These are phyloP conservation scores for Hypseocharis bilobata DNA, from an alignment of 441 rosid species.

Conservation along the genomic window DNA sequence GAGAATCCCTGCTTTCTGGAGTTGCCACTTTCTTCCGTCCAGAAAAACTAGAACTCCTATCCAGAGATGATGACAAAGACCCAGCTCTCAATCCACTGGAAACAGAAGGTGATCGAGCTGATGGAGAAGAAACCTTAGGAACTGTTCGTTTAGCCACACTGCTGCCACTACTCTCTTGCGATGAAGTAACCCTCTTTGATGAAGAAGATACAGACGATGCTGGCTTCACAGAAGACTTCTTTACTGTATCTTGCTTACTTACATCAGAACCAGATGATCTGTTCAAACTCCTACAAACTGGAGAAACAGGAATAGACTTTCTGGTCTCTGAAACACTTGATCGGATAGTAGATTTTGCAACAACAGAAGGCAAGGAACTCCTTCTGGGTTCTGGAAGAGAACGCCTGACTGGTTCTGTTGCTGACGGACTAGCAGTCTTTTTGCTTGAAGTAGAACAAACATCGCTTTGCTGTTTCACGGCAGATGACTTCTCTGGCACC, in stretches of 20 bases:
- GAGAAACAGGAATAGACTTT: slow-evolving; percentile 42
- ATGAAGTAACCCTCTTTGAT: slow-evolving; percentile 46
- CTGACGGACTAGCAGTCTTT: slow-evolving; percentile 32
- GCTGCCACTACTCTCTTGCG: slow-evolving; percentile 56
- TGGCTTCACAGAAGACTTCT: slow-evolving; percentile 45
- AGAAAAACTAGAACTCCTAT: slow-evolving; percentile 61
- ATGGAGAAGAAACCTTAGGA: slow-evolving; percentile 60
- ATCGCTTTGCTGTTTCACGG: slow-evolving; percentile 21
- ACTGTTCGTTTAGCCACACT: slow-evolving; percentile 49
- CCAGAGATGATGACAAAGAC: slow-evolving; percentile 52
- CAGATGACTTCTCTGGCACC: slow-evolving; percentile 46
- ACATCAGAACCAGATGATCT: slow-evolving; percentile 46
- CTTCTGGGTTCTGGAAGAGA: slow-evolving; percentile 78
- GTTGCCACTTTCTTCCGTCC: slow-evolving; percentile 52
- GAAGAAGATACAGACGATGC: slow-evolving; percentile 44
- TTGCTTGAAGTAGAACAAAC: slow-evolving; percentile 30
- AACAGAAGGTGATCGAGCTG: slow-evolving; percentile 52
- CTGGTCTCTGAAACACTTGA: slow-evolving; percentile 40
- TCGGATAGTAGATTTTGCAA: slow-evolving; percentile 37
- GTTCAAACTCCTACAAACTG: slow-evolving; percentile 41
- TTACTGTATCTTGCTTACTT: slow-evolving; percentile 38
- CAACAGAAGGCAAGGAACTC: slow-evolving; percentile 62
- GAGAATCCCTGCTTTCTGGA: slow-evolving; percentile 65
- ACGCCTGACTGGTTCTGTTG: slow-evolving; percentile 46
- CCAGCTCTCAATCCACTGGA: slow-evolving; percentile 62